phyloP scores from a whole-genome alignment of 2,329 filamentous ascomycete genomes.

The Xylariaceae sp. region DNA sequence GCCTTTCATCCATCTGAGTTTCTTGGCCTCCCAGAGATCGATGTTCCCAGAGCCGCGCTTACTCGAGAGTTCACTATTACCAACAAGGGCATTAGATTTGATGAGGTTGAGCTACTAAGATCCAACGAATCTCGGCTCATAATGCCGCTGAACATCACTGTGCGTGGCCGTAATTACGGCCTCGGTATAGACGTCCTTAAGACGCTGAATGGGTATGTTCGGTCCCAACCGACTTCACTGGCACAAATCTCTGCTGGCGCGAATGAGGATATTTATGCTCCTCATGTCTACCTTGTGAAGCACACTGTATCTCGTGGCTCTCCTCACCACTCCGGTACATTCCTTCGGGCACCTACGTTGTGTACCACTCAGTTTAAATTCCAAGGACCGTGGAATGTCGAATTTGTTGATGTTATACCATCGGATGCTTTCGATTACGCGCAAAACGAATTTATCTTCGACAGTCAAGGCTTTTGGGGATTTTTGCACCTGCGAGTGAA shows the following conservation, averaged over 20 bases:
- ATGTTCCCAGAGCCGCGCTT: not conserved
- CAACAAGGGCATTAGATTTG: not conserved
- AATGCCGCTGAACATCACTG: not conserved
- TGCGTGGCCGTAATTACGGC: not conserved
- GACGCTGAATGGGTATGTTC: not conserved
- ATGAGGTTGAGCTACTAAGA: not conserved
- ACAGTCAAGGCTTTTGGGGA: not conserved
- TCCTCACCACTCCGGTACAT: too few relatives aligned
- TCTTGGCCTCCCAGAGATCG: not conserved
- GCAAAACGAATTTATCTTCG: not conserved
- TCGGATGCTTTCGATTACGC: not conserved
- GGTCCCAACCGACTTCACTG: not conserved
- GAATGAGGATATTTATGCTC: not conserved
- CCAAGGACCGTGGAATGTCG: too few relatives aligned
- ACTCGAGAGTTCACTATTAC: not conserved
- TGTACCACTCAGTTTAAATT: too few relatives aligned
- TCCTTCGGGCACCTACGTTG: too few relatives aligned
- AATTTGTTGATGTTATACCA: not conserved
- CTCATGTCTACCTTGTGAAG: not conserved
- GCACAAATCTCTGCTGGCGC: not conserved
- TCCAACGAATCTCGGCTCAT: not conserved
- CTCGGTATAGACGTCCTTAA: not conserved
- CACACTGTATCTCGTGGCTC: too few relatives aligned
- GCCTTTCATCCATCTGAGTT: not conserved
- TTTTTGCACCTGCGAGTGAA: not conserved